Conservation (phyloP, 257 asterid species). For the Solanum corneliomulleri region DNA sequence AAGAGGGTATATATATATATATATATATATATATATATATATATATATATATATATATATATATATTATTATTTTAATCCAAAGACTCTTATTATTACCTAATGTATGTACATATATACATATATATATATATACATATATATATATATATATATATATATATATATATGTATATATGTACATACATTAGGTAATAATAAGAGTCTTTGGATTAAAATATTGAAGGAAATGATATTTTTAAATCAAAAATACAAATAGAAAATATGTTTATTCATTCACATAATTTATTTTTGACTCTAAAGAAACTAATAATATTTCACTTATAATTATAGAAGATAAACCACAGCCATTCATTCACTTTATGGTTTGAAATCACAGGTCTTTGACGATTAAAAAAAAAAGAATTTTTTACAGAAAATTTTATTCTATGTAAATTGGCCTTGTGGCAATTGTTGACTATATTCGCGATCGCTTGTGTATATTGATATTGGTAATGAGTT, state of each 20-base stretch:
- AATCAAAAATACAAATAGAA: neutral
- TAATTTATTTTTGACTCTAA: neutral
- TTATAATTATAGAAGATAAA: neutral
- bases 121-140: too few species aligned
- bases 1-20: neutral
- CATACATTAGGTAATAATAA: too few species aligned
- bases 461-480: neutral
- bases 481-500: neutral
- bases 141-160: too few species aligned
- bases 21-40: too few species aligned
- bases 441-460: neutral
- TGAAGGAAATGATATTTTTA: neutral
- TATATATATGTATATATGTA: too few species aligned
- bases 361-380: neutral
- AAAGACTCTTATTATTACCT: too few species aligned
- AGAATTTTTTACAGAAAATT: neutral
- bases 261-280: too few species aligned
- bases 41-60: too few species aligned
- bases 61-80: too few species aligned
- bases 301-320: neutral
- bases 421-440: neutral
- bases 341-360: neutral
- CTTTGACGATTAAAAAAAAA: neutral
- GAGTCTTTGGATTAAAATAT: too few species aligned
- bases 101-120: too few species aligned